phyloP scores from a whole-genome alignment of 352 stramenopile genomes.

The Phytophthora chlamydospora region DNA sequence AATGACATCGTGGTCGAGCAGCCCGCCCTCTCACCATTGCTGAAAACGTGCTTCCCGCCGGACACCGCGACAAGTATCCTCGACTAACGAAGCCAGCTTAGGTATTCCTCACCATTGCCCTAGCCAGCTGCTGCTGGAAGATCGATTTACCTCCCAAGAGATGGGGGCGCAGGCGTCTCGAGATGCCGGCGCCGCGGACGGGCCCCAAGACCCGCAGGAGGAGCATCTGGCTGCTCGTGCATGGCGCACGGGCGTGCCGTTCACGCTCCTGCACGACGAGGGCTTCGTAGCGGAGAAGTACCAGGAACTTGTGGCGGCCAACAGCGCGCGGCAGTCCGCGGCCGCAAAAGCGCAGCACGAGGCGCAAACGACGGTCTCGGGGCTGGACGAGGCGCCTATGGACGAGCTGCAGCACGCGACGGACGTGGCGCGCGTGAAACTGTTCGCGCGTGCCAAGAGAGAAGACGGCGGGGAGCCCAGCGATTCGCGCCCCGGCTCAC shows the following conservation, averaged over 20 bases:
- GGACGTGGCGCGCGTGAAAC: slow-evolving; percentile 59
- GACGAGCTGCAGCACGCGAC: slow-evolving; percentile 67
- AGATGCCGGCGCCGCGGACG: slow-evolving; percentile 10
- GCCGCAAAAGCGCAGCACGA: slow-evolving; percentile 16
- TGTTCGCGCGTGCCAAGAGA: slow-evolving; percentile 40
- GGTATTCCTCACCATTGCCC: no score
- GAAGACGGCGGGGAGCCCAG: neutral
- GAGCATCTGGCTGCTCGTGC: slow-evolving; percentile 28
- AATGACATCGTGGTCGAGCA: no score
- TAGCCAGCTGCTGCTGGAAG: neutral
- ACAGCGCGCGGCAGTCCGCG: neutral
- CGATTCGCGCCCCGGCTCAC: slow-evolving; percentile 18
- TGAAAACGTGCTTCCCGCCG: slow-evolving; percentile 11
- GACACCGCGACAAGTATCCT: neutral
- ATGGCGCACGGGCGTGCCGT: slow-evolving; percentile 62
- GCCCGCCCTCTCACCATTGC: neutral
- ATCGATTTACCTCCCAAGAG: neutral
- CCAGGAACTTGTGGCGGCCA: slow-evolving; percentile 45
- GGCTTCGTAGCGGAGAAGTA: slow-evolving; percentile 72
- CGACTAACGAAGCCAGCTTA: neutral
- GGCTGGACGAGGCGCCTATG: slow-evolving; percentile 54
- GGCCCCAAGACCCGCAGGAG: slow-evolving; percentile 10
- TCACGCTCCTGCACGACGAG: slow-evolving; percentile 77
- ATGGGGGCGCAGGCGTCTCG: slow-evolving; percentile 40
- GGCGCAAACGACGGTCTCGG: slow-evolving; percentile 49